These are phyloP conservation scores for Cryptosporidium meleagridis DNA, from an alignment of 169 alveolate genomes.

Conservation along the genomic window DNA sequence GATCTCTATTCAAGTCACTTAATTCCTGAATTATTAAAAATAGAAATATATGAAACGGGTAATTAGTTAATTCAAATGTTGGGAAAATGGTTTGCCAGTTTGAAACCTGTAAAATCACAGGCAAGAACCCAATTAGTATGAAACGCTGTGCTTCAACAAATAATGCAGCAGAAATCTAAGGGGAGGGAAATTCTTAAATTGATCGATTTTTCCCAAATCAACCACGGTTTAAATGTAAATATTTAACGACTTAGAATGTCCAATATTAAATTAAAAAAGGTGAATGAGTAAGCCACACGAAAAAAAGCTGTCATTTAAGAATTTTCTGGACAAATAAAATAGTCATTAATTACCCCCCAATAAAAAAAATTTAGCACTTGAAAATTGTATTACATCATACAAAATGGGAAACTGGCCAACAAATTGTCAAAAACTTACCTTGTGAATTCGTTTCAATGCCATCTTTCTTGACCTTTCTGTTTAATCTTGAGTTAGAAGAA, in stretches of 20 bases:
- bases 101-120: background rate
- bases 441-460: slow-evolving; percentile 92
- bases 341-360: background rate
- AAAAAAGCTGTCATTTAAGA: background rate
- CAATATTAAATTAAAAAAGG: background rate
- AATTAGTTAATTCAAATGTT: background rate
- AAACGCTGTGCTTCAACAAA: background rate
- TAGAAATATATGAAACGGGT: background rate
- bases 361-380: background rate
- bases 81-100: background rate
- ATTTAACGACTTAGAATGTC: background rate
- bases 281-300: background rate
- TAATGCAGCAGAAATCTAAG: background rate
- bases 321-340: background rate
- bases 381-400: background rate
- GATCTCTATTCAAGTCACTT: slow-evolving; percentile 96
- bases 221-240: background rate
- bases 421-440: slow-evolving; percentile 77
- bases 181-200: background rate
- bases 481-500: background rate
- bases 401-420: slow-evolving; percentile 1
- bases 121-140: background rate
- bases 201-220: no score
- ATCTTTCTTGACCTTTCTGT: slow-evolving; percentile 76
- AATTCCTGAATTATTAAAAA: slow-evolving; percentile 87